Base-by-base conservation (phyloP, 805 yeast species). In the Metschnikowia kofuensis region DNA sequence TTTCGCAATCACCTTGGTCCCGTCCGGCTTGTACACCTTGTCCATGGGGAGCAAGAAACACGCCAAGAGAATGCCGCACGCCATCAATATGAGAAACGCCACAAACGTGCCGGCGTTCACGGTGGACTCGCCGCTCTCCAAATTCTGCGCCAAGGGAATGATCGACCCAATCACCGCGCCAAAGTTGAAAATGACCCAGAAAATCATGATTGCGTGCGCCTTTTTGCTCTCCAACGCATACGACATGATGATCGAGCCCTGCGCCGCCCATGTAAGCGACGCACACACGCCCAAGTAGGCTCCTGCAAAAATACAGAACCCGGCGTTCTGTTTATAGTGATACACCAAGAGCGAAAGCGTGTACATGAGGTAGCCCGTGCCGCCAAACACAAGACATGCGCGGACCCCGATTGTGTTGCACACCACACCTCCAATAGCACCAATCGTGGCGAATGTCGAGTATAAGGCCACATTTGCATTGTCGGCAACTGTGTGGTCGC, bases 141-240 rank as follows among this genome's bases (percentile, higher is more conserved):
- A 62, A 56, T 77, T 79, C 57, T 78, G 72, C 39, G 74, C 81
- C 59, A 82, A 73, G n/a, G 85, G 84, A 54, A 81, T 75, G 39
- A 78, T 65, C 13, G 79, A 66, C 40, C 86, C 86, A 54, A 81
- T 77, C 46, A 81, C 85, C 11, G 80, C 82, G 61, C 85, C 86
- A 52, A 79, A 64, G 64, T 80, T 79, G 69, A 82, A 81, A 47
- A 82, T 79, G 53, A 77, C 69, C 85, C 85, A 81, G 61, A 80
- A 81, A 14, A 74, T 64, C 71, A 78, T 76, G 43, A 82, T 72
- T 43, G 76, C 80, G 32, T 64, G 64, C 40, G 82, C 85, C 65
- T 81, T 81, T n/a, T 53, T 65, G 34, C 64, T 57, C 63, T 81
- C 85, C 16, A 77, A 61, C 2, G 85, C 79, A 53, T 81, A 81